Percentiles rank a stretch among this genome's conserved stretches.
These are phyloP conservation scores for Imleria badia DNA, from an alignment of 768 basidiomycete genomes.

Conservation along the genomic window DNA sequence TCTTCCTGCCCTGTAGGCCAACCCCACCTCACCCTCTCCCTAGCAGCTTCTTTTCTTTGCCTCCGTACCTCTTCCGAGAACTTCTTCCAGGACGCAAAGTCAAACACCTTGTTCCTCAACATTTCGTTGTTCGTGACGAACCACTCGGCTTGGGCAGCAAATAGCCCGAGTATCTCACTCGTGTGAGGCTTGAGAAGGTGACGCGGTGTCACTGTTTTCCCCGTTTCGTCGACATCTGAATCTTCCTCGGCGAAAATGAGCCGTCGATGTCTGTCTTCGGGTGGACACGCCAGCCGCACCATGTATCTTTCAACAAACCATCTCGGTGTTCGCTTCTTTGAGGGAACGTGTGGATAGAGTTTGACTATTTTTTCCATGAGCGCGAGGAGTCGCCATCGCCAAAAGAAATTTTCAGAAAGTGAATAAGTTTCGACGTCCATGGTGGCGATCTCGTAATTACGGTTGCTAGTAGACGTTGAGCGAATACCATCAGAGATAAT, in stretches of 20 bases:
- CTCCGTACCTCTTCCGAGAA: slow-evolving; percentile 40
- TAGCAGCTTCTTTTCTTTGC: slow-evolving; percentile 34
- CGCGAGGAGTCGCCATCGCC: slow-evolving; percentile 48
- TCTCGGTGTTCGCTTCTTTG: slow-evolving; percentile 43
- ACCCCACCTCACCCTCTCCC: slow-evolving; percentile 23
- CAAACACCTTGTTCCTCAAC: slow-evolving; percentile 33
- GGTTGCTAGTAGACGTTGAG: slow-evolving; percentile 32
- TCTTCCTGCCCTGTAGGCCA: slow-evolving; percentile 16
- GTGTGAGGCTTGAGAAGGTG: slow-evolving; percentile 47
- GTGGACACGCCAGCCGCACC: slow-evolving; percentile 22
- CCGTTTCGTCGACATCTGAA: slow-evolving; percentile 30
- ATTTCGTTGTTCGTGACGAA: slow-evolving; percentile 48
- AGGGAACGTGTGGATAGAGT: slow-evolving; percentile 33
- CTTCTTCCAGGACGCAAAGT: slow-evolving; percentile 46
- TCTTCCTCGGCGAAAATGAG: slow-evolving; percentile 38
- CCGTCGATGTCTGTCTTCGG: slow-evolving; percentile 30
- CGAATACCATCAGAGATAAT: background rate
- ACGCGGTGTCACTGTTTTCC: slow-evolving; percentile 34
- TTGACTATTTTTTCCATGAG: slow-evolving; percentile 46
- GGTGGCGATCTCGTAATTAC: slow-evolving; percentile 45
- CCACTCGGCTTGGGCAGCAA: slow-evolving; percentile 62
- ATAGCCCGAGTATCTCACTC: slow-evolving; percentile 49
- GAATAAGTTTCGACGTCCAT: slow-evolving; percentile 46
- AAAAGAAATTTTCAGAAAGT: slow-evolving; percentile 49
- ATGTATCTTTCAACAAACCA: slow-evolving; percentile 51